Conservation (phyloP, 208 protist genomes). For the Wallacemonas rigidus region DNA sequence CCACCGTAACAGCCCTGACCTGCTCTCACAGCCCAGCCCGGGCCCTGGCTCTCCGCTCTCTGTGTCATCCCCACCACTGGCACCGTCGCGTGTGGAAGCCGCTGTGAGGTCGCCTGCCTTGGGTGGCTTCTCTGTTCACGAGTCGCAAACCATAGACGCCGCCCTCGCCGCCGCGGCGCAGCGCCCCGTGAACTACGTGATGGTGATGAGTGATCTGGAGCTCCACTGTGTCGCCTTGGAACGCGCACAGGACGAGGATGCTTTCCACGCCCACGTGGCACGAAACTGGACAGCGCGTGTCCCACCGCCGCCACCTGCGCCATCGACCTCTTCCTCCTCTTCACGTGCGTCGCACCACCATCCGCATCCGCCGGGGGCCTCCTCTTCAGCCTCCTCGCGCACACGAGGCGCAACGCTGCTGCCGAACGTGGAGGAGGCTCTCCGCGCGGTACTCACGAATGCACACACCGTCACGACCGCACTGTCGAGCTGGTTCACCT, state of each 20-base stretch:
- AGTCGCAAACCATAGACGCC: too few species aligned
- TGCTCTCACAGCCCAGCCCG: background rate
- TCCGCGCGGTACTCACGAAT: constrained; percentile 4
- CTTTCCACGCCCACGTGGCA: constrained; percentile 13
- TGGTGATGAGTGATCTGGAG: constrained; percentile 2
- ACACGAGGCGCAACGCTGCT: background rate
- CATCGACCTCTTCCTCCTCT: background rate
- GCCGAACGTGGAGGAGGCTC: constrained; percentile 6
- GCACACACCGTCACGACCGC: constrained; percentile 3
- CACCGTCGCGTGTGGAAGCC: background rate
- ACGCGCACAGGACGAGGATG: background rate
- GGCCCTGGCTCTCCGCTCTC: background rate
- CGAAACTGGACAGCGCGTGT: background rate
- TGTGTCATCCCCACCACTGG: background rate
- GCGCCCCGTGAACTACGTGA: background rate
- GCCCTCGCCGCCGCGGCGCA: background rate
- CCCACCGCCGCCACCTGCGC: background rate
- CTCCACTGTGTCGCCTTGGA: constrained; percentile 4
- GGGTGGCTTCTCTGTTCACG: too few species aligned
- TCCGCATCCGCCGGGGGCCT: too few species aligned
- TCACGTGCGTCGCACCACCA: too few species aligned
- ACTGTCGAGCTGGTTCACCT: background rate
- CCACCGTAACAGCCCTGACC: constrained; percentile 5
- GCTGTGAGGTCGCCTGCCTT: background rate
- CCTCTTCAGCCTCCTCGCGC: background rate